phyloP scores from a whole-genome alignment of 192 early-diverging fungal species.

The Coemansia sp. region DNA sequence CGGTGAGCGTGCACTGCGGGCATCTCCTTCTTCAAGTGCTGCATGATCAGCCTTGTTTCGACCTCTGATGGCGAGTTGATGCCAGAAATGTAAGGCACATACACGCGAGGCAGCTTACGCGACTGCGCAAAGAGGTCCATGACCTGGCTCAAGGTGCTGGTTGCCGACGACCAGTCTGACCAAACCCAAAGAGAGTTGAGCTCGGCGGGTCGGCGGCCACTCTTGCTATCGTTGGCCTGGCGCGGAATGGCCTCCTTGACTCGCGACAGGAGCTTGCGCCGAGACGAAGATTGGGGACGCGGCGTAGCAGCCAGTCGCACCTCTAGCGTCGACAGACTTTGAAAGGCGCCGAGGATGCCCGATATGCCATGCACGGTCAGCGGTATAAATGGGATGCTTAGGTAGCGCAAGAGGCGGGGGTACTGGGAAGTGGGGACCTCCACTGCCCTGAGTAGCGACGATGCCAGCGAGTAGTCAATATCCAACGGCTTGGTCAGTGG shows the following conservation, averaged over 20 bases:
- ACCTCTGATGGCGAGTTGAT: conserved; percentile 41
- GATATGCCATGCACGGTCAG: conserved; percentile 43
- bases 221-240: conserved; percentile 20
- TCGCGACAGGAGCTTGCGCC: conserved; percentile 44
- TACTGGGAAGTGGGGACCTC: conserved; percentile 18
- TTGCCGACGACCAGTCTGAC: conserved; percentile 51
- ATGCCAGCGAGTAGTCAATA: conserved; percentile 43
- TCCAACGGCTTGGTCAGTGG: conserved; percentile 45
- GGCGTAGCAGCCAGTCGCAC: conserved; percentile 39
- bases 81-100: conserved; percentile 44
- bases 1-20: conserved; percentile 35
- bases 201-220: conserved; percentile 25
- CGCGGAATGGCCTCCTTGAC: conserved; percentile 35
- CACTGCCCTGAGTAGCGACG: conserved; percentile 30
- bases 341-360: conserved; percentile 41
- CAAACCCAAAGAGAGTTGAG: conserved; percentile 48
- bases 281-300: conserved; percentile 33
- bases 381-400: conserved; percentile 51
- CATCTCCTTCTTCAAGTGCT: conserved; percentile 52
- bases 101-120: conserved; percentile 34
- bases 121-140: conserved; percentile 44
- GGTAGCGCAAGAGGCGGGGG: conserved; percentile 48
- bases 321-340: conserved; percentile 38
- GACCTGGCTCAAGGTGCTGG: conserved; percentile 38
- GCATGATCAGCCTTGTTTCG: conserved; percentile 46